A percentile compares a stretch with the other conserved stretches of the same genome.
phyloP scores from a whole-genome alignment of 78 protist genomes.

The Polysphondylium violaceum region DNA sequence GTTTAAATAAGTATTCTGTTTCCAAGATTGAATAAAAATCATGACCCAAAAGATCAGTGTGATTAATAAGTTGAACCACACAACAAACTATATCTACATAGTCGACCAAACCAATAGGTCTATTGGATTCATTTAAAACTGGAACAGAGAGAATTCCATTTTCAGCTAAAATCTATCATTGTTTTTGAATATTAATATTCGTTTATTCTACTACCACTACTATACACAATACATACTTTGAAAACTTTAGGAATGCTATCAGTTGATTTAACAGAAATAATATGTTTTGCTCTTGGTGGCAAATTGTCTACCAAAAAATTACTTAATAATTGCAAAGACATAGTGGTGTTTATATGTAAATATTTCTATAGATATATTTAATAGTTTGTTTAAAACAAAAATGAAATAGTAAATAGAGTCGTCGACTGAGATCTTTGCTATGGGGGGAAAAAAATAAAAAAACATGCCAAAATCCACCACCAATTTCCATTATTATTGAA shows the following conservation, averaged over 20 bases:
- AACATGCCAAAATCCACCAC: too few relatives aligned
- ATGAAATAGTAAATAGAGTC: too few relatives aligned
- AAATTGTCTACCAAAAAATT: slow-evolving; percentile 40
- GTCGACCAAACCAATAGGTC: slow-evolving; percentile 62
- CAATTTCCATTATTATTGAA: too few relatives aligned
- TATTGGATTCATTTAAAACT: slow-evolving; percentile 59
- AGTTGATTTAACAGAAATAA: slow-evolving; percentile 28
- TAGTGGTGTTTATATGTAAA: too few relatives aligned
- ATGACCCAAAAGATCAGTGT: slow-evolving; percentile 65
- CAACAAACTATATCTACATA: slow-evolving; percentile 75
- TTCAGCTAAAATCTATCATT: slow-evolving; percentile 26
- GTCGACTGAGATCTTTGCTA: too few relatives aligned
- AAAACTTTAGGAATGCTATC: slow-evolving; percentile 65
- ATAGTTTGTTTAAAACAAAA: too few relatives aligned
- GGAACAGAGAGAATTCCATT: slow-evolving; percentile 64
- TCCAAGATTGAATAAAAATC: slow-evolving; percentile 72
- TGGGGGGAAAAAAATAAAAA: too few relatives aligned
- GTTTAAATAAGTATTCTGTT: slow-evolving; percentile 58
- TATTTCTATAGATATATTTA: too few relatives aligned
- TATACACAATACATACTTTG: slow-evolving; percentile 16
- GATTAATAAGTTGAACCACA: slow-evolving; percentile 63
- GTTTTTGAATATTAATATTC: neutral
- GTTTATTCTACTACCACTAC: neutral
- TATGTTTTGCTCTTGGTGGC: slow-evolving; percentile 45
- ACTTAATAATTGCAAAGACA: slow-evolving; percentile 24